These are phyloP conservation scores for Talaromyces sp. DNA, from an alignment of 2,329 filamentous ascomycete genomes.

Conservation along the genomic window DNA sequence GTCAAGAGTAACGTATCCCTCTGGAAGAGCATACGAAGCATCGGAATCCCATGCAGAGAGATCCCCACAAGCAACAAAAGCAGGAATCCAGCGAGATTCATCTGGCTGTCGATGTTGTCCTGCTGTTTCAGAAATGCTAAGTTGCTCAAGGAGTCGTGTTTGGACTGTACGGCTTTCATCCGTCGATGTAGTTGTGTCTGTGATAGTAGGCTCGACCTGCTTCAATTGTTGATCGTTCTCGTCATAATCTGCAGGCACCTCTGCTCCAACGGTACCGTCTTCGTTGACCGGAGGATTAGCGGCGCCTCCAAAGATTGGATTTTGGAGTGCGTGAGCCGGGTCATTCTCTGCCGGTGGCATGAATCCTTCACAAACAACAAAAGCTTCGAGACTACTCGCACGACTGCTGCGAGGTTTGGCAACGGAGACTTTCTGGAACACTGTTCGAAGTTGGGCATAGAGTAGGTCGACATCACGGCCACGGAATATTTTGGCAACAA, in stretches of 20 bases:
- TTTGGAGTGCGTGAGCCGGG: slow-evolving; percentile 26
- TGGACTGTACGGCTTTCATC: slow-evolving; percentile 16
- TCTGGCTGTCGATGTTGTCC: slow-evolving; percentile 16
- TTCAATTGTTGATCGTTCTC: slow-evolving; percentile 30
- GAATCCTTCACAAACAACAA: slow-evolving; percentile 92
- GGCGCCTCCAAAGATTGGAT: slow-evolving; percentile 37
- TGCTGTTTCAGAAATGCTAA: slow-evolving; percentile 33
- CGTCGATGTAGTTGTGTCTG: slow-evolving; percentile 9
- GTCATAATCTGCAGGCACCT: slow-evolving; percentile 32
- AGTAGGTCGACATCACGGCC: slow-evolving; percentile 93
- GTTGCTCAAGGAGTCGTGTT: slow-evolving; percentile 32
- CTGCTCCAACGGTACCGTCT: slow-evolving; percentile 28
- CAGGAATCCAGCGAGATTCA: slow-evolving; percentile 75
- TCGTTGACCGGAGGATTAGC: slow-evolving; percentile 21
- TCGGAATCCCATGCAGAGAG: slow-evolving; percentile 92
- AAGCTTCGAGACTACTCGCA: slow-evolving; percentile 95
- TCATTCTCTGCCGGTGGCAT: slow-evolving; percentile 53
- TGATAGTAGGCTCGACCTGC: slow-evolving; percentile 1
- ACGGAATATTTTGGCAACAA: slow-evolving; percentile 96
- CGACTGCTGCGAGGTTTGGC: slow-evolving; percentile 91
- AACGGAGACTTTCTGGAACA: slow-evolving; percentile 81
- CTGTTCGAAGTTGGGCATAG: slow-evolving; percentile 86
- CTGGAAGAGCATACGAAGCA: slow-evolving; percentile 84
- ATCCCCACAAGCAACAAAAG: slow-evolving; percentile 96
- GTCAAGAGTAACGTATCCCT: slow-evolving; percentile 79